Evolutionary conservation across 2,329 filamentous ascomycete species (phyloP).

Genomic region (Aurifilum marmelostoma): DNA sequence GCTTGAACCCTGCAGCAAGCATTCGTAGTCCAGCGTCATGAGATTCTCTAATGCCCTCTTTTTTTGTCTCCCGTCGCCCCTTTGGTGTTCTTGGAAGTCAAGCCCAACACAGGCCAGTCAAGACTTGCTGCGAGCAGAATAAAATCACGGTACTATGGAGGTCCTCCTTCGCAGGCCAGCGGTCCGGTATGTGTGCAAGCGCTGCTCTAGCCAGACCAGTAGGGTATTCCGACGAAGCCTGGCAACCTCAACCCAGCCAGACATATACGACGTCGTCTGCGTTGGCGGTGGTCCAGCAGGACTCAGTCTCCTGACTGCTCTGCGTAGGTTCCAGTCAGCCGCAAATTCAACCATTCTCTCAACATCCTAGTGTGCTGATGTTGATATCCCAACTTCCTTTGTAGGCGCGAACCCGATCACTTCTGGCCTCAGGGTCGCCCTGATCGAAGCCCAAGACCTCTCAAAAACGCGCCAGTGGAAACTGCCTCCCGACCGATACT

Average conservation of each 20-base stretch:
- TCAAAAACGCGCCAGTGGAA: slow-evolving; percentile 68
- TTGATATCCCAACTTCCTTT: neutral
- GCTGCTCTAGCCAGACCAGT: slow-evolving; percentile 48
- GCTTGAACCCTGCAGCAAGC: slow-evolving; percentile 24
- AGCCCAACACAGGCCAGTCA: neutral
- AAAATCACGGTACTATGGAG: slow-evolving; percentile 34
- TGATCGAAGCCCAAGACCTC: slow-evolving; percentile 89
- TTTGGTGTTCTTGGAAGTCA: neutral
- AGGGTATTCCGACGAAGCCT: slow-evolving; percentile 43
- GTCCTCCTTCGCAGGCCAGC: slow-evolving; percentile 31
- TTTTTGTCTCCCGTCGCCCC: neutral
- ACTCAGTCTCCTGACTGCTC: slow-evolving; percentile 76
- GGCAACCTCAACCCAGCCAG: slow-evolving; percentile 52
- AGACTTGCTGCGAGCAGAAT: too few relatives aligned
- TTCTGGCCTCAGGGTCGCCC: slow-evolving; percentile 76
- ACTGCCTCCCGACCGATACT: slow-evolving; percentile 71
- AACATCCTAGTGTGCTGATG: neutral
- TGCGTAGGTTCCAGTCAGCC: slow-evolving; percentile 63
- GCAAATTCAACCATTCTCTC: neutral
- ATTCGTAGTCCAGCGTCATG: slow-evolving; percentile 17
- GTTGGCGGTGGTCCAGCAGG: slow-evolving; percentile 90
- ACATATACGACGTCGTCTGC: slow-evolving; percentile 92
- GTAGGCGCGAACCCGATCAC: slow-evolving; percentile 78
- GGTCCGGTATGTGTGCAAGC: slow-evolving; percentile 49
- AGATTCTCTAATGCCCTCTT: neutral